Percentiles rank a stretch among this genome's conserved stretches.
These are phyloP conservation scores for Fusarium sp. DNA, from an alignment of 2,329 filamentous ascomycete genomes.

Conservation along the genomic window DNA sequence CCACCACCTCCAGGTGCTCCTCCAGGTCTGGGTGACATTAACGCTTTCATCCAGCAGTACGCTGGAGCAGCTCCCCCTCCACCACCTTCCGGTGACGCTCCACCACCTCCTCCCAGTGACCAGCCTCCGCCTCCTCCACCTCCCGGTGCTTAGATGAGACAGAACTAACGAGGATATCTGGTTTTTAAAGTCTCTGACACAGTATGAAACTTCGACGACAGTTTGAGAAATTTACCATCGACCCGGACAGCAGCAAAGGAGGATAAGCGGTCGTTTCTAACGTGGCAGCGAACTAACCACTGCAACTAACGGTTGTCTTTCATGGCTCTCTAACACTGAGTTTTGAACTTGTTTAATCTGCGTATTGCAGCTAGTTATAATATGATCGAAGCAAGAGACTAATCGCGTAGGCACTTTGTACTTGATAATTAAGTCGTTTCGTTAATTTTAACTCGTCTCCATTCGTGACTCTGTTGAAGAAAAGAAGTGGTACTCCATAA, in stretches of 20 bases:
- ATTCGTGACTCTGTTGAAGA: background rate
- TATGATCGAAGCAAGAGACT: conserved; percentile 38
- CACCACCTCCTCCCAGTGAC: conserved; percentile 73
- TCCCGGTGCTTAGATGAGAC: conserved; percentile 59
- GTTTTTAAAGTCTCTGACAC: conserved; percentile 19
- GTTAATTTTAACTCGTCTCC: conserved; percentile 5
- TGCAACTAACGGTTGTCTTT: conserved; percentile 28
- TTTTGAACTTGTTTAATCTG: conserved; percentile 9
- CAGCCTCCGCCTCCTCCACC: conserved; percentile 76
- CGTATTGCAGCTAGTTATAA: conserved; percentile 30
- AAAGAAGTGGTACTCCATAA: background rate
- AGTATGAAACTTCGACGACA: conserved; percentile 12
- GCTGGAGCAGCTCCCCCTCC: conserved; percentile 67
- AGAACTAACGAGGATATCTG: conserved; percentile 25
- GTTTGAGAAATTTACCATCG: conserved; percentile 13
- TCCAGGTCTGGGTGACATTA: conserved; percentile 70
- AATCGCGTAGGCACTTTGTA: conserved; percentile 48
- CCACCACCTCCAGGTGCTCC: conserved; percentile 59
- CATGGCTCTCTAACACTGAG: conserved; percentile 16
- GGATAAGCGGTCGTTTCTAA: conserved; percentile 31
- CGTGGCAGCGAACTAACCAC: conserved; percentile 40
- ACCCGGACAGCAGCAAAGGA: conserved; percentile 8
- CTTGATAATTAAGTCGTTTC: conserved; percentile 36
- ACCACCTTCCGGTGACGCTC: conserved; percentile 67
- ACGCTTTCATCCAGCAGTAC: conserved; percentile 76